Base-by-base conservation (phyloP, 2,329 filamentous ascomycete species). In the Diplodia corticola region DNA sequence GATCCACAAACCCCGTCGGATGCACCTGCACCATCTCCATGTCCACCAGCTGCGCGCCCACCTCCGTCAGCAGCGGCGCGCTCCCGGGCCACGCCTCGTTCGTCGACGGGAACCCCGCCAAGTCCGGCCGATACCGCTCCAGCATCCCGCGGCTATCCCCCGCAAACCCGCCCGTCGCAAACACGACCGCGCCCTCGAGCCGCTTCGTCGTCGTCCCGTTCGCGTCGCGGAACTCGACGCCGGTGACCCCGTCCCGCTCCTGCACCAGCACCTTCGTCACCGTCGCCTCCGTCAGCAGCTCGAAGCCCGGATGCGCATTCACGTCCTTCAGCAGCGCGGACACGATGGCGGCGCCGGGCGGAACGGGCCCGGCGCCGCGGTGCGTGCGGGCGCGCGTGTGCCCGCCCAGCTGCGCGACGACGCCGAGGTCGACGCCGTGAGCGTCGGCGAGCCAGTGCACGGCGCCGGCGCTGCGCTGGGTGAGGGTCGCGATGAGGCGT, bases 1-100 rank as follows among this genome's bases (percentile, higher is more conserved):
- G 82, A 68, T 89, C 86, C 5, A 89, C 78, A 70, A 90, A 89
- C 0, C 86, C 86, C 0, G 87, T 89, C 2, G 88, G 87, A 69
- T 90, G 88, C 4, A 89, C 81, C 73, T 90, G 88, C 2, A 90
- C 86, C 20, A 75, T 70, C 0, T 81, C 77, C 81, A 83, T 83
- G 68, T 83, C 81, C 1, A 81, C 66, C 13, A 82, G 63, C 40
- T 77, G 73, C 0, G 80, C 81, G 0, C 81, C 81, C 0, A 79
- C 61, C 2, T 68, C 72, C 1, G 75, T 77, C 5, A 83, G 73
- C 1, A 83, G 70, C 1, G 73, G 68, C 65, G 88, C 85, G 1
- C 85, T 80, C 0, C 84, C 86, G 0, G 86, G 83, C 0, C 83
- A 76, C 1, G 84, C 81, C 13, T 89, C 86, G 69, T 89, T 89